Conservation (phyloP, 495 filamentous ascomycete species). For the Xylaria sp. region DNA sequence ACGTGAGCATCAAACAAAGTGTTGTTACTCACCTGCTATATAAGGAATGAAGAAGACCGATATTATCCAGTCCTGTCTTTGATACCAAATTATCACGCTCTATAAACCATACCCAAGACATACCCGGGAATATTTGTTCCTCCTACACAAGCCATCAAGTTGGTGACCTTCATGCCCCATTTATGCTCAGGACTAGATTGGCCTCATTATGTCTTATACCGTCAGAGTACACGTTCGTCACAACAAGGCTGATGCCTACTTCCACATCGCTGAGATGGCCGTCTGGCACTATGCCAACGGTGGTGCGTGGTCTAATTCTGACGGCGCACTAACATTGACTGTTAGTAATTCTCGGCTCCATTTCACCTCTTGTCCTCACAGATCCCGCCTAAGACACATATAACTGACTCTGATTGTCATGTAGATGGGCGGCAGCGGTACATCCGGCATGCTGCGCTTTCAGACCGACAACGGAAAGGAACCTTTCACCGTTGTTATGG, state of each 20-base stretch:
- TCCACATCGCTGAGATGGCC: constrained; percentile 16
- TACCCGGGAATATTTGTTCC: not conserved
- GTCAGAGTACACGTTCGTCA: constrained; percentile 11
- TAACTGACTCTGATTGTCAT: not conserved
- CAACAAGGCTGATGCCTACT: not conserved
- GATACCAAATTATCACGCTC: not conserved
- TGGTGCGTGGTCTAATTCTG: not conserved
- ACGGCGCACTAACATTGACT: not conserved
- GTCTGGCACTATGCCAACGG: constrained; percentile 22
- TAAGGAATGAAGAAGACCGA: not conserved
- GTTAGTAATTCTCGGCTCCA: not conserved
- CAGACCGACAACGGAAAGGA: constrained; percentile 11
- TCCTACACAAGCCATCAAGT: not conserved
- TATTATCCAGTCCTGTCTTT: not conserved
- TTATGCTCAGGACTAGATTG: not conserved
- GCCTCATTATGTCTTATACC: constrained; percentile 14
- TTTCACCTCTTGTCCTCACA: not conserved
- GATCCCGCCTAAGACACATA: not conserved
- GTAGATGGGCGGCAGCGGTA: constrained; percentile 16
- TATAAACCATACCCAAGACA: not conserved
- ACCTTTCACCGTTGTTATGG: constrained; percentile 11
- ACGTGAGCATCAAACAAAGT: not conserved
- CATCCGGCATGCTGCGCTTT: constrained; percentile 13
- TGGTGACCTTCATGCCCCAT: not conserved
- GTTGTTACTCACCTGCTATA: not conserved